Percentiles rank a stretch among this genome's conserved stretches.
Conservation (phyloP, 179 eudicot species). For the Sideroxylon spinosum region DNA sequence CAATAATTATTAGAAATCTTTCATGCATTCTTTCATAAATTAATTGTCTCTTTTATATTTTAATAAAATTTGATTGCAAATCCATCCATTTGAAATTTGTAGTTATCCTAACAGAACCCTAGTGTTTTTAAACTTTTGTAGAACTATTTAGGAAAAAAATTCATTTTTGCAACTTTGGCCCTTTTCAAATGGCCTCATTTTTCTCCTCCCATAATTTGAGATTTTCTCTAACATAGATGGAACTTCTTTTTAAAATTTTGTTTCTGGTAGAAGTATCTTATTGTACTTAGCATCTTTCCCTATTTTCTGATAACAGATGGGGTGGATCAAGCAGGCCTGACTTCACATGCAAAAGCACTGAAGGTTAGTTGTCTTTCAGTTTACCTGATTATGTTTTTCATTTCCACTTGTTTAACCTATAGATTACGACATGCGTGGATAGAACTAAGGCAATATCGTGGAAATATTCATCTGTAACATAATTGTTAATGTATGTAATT, state of each 20-base stretch:
- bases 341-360: slow-evolving; percentile 94
- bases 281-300: slow-evolving; percentile 11
- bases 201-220: neutral
- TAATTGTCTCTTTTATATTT: no score
- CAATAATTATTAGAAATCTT: no score
- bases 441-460: neutral
- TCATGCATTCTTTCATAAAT: no score
- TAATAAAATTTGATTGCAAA: no score
- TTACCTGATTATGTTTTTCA: neutral
- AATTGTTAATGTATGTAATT: no score
- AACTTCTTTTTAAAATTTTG: neutral
- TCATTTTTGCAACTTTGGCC: neutral
- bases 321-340: slow-evolving; percentile 99
- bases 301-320: slow-evolving; percentile 61
- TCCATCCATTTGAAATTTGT: no score
- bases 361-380: slow-evolving; percentile 51
- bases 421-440: neutral
- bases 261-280: slow-evolving; percentile 6
- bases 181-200: neutral
- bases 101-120: neutral
- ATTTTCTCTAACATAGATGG: neutral
- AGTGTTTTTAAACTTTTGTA: neutral
- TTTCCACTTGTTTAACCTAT: neutral
- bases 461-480: neutral
- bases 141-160: neutral